These are phyloP conservation scores for Nannizziopsis arthrosporioides DNA, from an alignment of 2,329 filamentous ascomycete species.

Conservation along the genomic window DNA sequence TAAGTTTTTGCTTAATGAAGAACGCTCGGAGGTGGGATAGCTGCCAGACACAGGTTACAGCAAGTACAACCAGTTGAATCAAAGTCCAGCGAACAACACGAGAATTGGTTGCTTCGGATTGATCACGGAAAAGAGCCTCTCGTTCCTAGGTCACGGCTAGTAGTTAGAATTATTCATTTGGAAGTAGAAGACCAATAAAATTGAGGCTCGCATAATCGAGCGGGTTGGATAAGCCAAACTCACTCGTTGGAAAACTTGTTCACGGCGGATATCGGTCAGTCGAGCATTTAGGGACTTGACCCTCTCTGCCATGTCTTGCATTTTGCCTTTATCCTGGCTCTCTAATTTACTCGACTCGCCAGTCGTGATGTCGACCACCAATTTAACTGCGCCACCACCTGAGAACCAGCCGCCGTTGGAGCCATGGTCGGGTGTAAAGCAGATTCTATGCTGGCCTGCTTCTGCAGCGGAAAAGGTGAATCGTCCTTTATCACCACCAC, in stretches of 20 bases:
- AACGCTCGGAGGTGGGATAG: constrained; percentile 88
- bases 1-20: constrained; percentile 99
- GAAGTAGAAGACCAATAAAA: background rate
- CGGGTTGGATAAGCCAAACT: constrained; percentile 24
- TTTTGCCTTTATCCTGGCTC: constrained; percentile 84
- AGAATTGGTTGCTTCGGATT: constrained; percentile 84
- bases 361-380: constrained; percentile 82
- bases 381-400: constrained; percentile 60
- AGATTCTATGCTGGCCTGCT: constrained; percentile 89
- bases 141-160: constrained; percentile 55
- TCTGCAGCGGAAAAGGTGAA: constrained; percentile 96
- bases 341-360: constrained; percentile 91
- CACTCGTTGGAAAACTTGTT: constrained; percentile 94
- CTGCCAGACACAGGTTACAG: constrained; percentile 89
- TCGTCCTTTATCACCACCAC: constrained; percentile 60
- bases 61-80: constrained; percentile 75
- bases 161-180: background rate
- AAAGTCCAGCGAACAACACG: constrained; percentile 90
- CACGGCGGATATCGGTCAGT: constrained; percentile 75
- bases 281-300: constrained; percentile 81
- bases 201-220: too few species aligned
- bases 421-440: constrained; percentile 71
- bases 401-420: constrained; percentile 61
- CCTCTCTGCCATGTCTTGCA: constrained; percentile 76
- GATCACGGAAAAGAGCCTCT: constrained; percentile 94